phyloP scores from a whole-genome alignment of 129 eudicot species.

The Lactuca saligna region DNA sequence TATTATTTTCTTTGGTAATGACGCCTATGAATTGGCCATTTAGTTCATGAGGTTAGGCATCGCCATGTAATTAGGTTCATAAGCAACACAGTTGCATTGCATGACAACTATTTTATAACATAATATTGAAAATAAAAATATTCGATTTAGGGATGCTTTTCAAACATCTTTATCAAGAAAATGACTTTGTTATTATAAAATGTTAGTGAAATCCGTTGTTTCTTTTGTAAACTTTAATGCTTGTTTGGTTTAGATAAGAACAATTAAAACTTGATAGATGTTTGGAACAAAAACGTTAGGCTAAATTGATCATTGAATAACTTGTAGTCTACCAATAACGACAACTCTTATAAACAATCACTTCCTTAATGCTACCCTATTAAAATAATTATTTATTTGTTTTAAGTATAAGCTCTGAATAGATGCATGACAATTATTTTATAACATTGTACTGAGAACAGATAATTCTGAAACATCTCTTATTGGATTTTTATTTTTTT shows the following conservation, averaged over 20 bases:
- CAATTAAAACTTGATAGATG: conserved; percentile 3
- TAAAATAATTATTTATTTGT: no score
- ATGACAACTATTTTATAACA: not conserved
- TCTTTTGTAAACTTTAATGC: conserved; percentile 9
- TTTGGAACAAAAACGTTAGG: not conserved
- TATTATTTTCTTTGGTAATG: not conserved
- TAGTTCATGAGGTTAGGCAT: not conserved
- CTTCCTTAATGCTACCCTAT: not conserved
- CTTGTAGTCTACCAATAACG: conserved; percentile 10
- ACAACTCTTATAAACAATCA: not conserved
- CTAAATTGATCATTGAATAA: conserved; percentile 4
- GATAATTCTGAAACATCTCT: no score
- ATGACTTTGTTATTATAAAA: not conserved
- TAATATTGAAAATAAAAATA: not conserved
- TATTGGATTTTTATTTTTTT: not conserved
- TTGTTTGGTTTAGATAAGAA: conserved; percentile 17
- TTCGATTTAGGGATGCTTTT: not conserved
- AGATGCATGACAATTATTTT: not conserved
- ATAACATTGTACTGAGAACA: not conserved
- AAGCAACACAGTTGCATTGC: not conserved
- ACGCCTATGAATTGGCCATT: not conserved
- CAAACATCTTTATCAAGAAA: conserved; percentile 16
- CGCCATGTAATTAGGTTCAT: conserved; percentile 6
- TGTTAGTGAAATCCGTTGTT: not conserved
- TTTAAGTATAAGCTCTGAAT: no score